These are phyloP conservation scores for Saccharomycopsis hybrid DNA, from an alignment of 1,139 yeast species.

Conservation along the genomic window DNA sequence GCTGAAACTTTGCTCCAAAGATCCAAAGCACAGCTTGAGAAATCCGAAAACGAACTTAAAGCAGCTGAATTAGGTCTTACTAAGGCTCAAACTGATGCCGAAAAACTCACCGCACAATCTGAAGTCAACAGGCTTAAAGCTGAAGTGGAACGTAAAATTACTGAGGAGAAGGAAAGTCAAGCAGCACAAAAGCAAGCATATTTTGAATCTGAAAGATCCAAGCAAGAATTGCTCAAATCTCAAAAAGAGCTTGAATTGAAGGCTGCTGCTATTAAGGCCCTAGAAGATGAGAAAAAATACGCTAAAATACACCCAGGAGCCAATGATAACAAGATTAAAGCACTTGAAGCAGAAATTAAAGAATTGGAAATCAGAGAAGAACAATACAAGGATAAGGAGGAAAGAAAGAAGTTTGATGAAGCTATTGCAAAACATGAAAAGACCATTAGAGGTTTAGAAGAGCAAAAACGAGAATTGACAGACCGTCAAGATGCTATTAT, in stretches of 20 bases:
- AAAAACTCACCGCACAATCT: slow-evolving; percentile 23
- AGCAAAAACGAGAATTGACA: slow-evolving; percentile 14
- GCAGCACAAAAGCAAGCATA: slow-evolving; percentile 10
- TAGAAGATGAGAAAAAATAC: slow-evolving; percentile 16
- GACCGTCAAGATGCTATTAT: slow-evolving; percentile 13
- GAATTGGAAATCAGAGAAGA: slow-evolving; percentile 13
- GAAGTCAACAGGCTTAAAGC: slow-evolving; percentile 14
- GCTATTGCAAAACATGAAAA: slow-evolving; percentile 17
- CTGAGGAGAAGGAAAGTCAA: slow-evolving; percentile 13
- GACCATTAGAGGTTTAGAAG: slow-evolving; percentile 12
- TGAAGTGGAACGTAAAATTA: slow-evolving; percentile 16
- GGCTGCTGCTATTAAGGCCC: slow-evolving; percentile 15
- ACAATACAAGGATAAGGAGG: slow-evolving; percentile 10
- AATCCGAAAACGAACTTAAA: slow-evolving; percentile 10
- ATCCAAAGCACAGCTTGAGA: slow-evolving; percentile 12
- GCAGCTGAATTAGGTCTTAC: slow-evolving; percentile 23
- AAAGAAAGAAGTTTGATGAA: slow-evolving; percentile 21
- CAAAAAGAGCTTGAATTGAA: slow-evolving; percentile 18
- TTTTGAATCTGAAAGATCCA: slow-evolving; percentile 9
- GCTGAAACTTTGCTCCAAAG: slow-evolving; percentile 24
- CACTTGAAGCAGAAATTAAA: slow-evolving; percentile 17
- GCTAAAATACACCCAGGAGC: slow-evolving; percentile 12
- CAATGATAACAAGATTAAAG: slow-evolving; percentile 15
- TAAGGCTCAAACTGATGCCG: slow-evolving; percentile 25
- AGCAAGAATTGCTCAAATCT: slow-evolving; percentile 8